These are phyloP conservation scores for Coelastrella sp. DNA, from an alignment of 139 green algal genomes.

Conservation along the genomic window DNA sequence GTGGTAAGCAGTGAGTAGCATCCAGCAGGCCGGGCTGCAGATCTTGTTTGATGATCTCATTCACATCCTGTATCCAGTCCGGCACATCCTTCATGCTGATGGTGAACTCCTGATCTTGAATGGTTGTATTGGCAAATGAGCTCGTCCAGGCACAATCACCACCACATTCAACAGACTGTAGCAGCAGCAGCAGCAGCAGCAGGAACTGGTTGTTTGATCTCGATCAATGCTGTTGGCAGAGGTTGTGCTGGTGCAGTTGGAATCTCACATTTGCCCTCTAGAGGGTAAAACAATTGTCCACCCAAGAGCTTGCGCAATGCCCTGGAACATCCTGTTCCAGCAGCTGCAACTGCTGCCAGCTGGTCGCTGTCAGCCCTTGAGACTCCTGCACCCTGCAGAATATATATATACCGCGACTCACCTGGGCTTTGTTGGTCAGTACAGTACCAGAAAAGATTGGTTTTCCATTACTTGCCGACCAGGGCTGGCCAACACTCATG, in stretches of 20 bases:
- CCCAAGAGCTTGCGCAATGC: too few relatives aligned
- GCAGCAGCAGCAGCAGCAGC: background rate
- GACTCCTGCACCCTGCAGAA: background rate
- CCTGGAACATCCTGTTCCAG: background rate
- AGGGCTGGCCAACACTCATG: background rate
- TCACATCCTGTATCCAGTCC: conserved; percentile 2
- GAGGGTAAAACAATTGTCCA: background rate
- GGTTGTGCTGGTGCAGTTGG: background rate
- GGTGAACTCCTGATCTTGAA: background rate
- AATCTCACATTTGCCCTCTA: background rate
- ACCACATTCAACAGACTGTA: conserved; percentile 22
- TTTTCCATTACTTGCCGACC: background rate
- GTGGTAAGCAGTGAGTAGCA: background rate
- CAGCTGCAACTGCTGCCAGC: background rate
- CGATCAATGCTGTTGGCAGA: background rate
- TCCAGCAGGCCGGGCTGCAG: background rate
- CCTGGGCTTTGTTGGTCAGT: background rate
- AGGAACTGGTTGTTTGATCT: background rate
- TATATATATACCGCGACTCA: background rate
- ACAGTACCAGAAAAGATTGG: background rate
- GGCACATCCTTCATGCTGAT: background rate
- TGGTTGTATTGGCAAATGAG: background rate
- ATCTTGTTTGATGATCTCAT: background rate
- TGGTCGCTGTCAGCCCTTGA: too few relatives aligned
- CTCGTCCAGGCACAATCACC: conserved; percentile 4